Conservation (phyloP, 345 rosid genomes). For the Eucalyptus viminalis region DNA sequence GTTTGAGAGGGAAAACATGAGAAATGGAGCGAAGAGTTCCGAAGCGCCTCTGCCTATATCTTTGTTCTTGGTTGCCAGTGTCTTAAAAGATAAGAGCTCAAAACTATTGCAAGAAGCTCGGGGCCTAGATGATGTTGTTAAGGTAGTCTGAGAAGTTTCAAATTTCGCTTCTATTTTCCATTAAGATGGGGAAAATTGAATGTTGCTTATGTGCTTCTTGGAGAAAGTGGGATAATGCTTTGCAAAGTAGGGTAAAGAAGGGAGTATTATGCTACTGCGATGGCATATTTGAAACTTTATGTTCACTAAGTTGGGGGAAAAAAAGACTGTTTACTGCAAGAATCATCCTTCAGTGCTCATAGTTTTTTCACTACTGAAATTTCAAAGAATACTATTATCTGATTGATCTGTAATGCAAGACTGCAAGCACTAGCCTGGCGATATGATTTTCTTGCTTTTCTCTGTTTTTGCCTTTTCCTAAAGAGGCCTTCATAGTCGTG, state of each 20-base stretch:
- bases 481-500: background rate
- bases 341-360: background rate
- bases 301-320: background rate
- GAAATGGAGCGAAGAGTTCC: slow-evolving; percentile 25
- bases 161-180: background rate
- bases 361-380: background rate
- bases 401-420: background rate
- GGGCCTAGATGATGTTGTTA: slow-evolving; percentile 90
- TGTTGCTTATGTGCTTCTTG: background rate
- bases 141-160: slow-evolving; percentile 16
- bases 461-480: background rate
- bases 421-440: background rate
- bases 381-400: background rate
- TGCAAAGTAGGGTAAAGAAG: background rate
- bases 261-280: background rate
- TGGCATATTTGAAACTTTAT: background rate
- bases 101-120: slow-evolving; percentile 73
- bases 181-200: background rate
- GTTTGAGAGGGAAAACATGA: slow-evolving; percentile 81
- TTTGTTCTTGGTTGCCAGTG: slow-evolving; percentile 90
- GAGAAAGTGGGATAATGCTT: background rate
- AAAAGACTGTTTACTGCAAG: background rate
- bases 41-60: slow-evolving; percentile 86
- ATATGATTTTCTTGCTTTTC: background rate
- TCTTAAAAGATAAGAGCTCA: slow-evolving; percentile 88